Evolutionary conservation across 1,284 basidiomycete genomes (phyloP), one percentile per base, ranked within the genome.

Genomic region (Rhodofomes roseus): DNA sequence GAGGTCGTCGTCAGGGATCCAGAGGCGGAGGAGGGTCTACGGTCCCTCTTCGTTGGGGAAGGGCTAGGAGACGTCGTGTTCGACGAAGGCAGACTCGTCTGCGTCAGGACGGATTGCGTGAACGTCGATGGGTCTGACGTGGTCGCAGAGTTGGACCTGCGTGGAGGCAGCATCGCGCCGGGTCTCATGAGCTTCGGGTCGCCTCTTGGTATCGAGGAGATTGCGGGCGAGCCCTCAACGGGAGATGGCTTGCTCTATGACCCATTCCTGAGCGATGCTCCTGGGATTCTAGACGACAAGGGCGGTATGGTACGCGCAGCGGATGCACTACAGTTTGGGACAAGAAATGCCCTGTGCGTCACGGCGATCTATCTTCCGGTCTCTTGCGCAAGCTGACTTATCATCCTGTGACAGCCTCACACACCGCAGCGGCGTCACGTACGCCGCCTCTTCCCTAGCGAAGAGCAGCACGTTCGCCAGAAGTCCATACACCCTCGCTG

Each of bases 301-400:
- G 78, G 76, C 20, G 67, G 77, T 0, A 69, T 90, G 41, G 82
- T 89, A 29, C 79, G 79, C 37, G 92, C 87, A 0, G 81, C 83
- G 5, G 93, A 95, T 69, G 91, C 91, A 0, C 77, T 93, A 16
- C 80, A 82, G 56, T 93, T 90, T 66, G 79, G 78, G 5, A 84
- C 84, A 22, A 82, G 91, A 48, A 85, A 93, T 67, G 82, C 85
- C 39, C 72, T 91, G 86, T 90, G 64, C 68, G 87, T 68, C 8
- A 61, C 74, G 11, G 11, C 48, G 18, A 4, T 39, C 1, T n/a
- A 12, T 56, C 5, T 2, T 43, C 0, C 20, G n/a, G 16, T 37
- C 14, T n/a, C n/a, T n/a, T n/a, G 7, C n/a, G 6, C 22, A 34
- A 36, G 18, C 31, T 34, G 31, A 34, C 31, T 36, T 2, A 12